Conservation (phyloP, 805 yeast species). For the Ogataea ganodermae region DNA sequence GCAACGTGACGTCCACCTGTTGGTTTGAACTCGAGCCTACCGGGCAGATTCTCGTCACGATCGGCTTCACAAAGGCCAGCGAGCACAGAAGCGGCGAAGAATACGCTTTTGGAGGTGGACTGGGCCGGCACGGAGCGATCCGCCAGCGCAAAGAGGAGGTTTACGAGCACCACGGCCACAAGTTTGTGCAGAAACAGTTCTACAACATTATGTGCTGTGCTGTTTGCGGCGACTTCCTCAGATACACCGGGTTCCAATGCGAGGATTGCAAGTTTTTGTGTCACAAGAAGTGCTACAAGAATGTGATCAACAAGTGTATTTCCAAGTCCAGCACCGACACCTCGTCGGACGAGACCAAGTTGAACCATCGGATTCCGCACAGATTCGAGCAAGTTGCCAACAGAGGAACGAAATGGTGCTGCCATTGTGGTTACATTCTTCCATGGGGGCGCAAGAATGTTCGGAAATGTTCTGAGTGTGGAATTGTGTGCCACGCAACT, state of each 20-base stretch:
- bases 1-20: slow-evolving; percentile 54
- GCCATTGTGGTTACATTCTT: slow-evolving; percentile 95
- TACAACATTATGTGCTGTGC: slow-evolving; percentile 98
- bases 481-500: slow-evolving; percentile 88
- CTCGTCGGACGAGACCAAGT: slow-evolving; percentile 73
- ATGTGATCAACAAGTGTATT: slow-evolving; percentile 81
- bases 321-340: slow-evolving; percentile 71
- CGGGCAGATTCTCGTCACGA: slow-evolving; percentile 79
- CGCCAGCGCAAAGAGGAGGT: slow-evolving; percentile 90
- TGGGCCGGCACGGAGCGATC: slow-evolving; percentile 97
- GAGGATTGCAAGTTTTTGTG: slow-evolving; percentile 81
- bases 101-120: slow-evolving; percentile 57
- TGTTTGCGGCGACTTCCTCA: slow-evolving; percentile 90
- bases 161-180: slow-evolving; percentile 95
- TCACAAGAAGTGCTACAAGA: slow-evolving; percentile 78
- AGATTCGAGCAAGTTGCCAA: slow-evolving; percentile 90
- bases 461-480: slow-evolving; percentile 91
- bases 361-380: slow-evolving; percentile 96
- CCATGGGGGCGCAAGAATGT: slow-evolving; percentile 96
- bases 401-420: slow-evolving; percentile 98
- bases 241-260: slow-evolving; percentile 85
- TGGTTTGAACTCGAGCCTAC: slow-evolving; percentile 95
- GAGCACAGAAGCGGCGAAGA: slow-evolving; percentile 48
- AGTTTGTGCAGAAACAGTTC: slow-evolving; percentile 91
- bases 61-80: slow-evolving; percentile 73